These are phyloP conservation scores for Groenewaldozyma tartarivorans DNA, from an alignment of 805 yeast genomes.

Conservation along the genomic window DNA sequence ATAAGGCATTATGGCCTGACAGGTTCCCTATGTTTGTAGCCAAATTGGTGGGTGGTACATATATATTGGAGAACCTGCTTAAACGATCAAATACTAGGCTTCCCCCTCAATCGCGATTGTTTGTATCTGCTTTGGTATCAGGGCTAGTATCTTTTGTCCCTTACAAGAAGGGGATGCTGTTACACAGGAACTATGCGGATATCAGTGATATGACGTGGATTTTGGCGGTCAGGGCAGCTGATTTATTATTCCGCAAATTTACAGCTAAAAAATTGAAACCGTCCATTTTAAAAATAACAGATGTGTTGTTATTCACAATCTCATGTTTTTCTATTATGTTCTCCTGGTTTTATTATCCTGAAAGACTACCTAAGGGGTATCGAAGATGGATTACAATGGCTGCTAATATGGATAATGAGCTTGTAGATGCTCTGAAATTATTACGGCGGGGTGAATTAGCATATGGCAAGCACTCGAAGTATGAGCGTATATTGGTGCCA, in stretches of 20 bases:
- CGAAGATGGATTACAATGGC: constrained; percentile 40
- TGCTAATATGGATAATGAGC: constrained; percentile 37
- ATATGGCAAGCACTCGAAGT: constrained; percentile 30
- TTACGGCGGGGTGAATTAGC: constrained; percentile 26
- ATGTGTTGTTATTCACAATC: constrained; percentile 13
- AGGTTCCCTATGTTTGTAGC: constrained; percentile 16
- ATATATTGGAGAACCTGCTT: constrained; percentile 7
- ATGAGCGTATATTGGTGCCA: constrained; percentile 25
- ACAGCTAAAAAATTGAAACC: background rate
- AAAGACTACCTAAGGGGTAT: constrained; percentile 35
- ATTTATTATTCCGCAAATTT: constrained; percentile 9
- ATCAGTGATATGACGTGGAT: constrained; percentile 14
- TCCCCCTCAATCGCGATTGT: constrained; percentile 1
- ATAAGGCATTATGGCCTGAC: constrained; percentile 8
- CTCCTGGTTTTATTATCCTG: constrained; percentile 29
- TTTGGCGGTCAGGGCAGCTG: constrained; percentile 13
- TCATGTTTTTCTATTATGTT: constrained; percentile 22
- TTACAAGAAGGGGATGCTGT: constrained; percentile 7
- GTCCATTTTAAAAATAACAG: constrained; percentile 1
- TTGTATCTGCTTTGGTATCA: constrained; percentile 10
- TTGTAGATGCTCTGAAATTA: constrained; percentile 27
- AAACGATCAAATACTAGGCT: background rate
- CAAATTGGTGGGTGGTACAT: constrained; percentile 9
- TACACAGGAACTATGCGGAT: constrained; percentile 7
- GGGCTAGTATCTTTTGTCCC: constrained; percentile 5